Conservation (phyloP, 768 basidiomycete species). For the Leccinum aurantiacum region DNA sequence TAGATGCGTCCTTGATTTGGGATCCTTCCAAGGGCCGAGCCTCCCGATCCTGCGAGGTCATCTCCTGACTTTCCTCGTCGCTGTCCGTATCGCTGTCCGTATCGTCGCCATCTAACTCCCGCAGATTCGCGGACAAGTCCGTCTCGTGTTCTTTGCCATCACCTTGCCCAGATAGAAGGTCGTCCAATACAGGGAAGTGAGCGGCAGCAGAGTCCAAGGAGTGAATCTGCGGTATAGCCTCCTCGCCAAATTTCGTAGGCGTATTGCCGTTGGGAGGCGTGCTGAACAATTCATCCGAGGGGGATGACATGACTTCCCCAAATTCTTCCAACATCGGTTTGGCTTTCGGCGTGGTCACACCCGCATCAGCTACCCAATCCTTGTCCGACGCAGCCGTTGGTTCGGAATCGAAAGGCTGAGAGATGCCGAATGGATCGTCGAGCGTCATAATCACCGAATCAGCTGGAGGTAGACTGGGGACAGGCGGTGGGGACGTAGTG, state of each 20-base stretch:
- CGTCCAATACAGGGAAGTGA: constrained; percentile 42
- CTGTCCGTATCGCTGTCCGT: constrained; percentile 57
- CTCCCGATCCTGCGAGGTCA: constrained; percentile 19
- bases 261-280: constrained; percentile 55
- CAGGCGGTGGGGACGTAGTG: constrained; percentile 36
- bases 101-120: constrained; percentile 59
- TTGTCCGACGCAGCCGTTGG: constrained; percentile 19
- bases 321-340: constrained; percentile 15
- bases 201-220: constrained; percentile 29
- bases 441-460: constrained; percentile 8
- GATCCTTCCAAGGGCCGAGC: constrained; percentile 19
- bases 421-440: constrained; percentile 57
- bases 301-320: constrained; percentile 26
- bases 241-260: constrained; percentile 17
- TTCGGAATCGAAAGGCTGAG: constrained; percentile 25
- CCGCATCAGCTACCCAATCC: constrained; percentile 18
- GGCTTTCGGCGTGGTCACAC: constrained; percentile 22
- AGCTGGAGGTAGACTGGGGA: constrained; percentile 29
- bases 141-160: constrained; percentile 43
- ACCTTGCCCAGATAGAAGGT: constrained; percentile 21
- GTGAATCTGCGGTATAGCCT: constrained; percentile 15
- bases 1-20: constrained; percentile 14
- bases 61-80: constrained; percentile 40
- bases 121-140: constrained; percentile 51
- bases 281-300: constrained; percentile 51